Base-by-base conservation (phyloP, 108 stramenopile species). In the Conticribra weissflogii region DNA sequence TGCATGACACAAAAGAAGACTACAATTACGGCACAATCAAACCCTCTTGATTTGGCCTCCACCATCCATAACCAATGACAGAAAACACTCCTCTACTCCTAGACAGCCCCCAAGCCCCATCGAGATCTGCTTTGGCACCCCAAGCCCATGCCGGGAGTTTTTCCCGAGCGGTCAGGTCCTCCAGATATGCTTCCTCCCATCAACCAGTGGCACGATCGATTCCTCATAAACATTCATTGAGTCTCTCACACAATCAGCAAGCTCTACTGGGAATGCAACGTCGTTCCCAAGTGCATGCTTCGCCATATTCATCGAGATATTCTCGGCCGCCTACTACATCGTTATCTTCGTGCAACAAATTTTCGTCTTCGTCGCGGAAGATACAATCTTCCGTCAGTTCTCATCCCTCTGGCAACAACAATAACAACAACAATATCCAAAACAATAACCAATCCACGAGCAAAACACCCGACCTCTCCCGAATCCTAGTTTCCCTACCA, bases 41-140 rank as follows among this genome's bases (percentile, higher is more conserved):
- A n/a, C n/a, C n/a, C n/a, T 63, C n/a, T 63, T 48, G 48, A 3
- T 28, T 5, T 19, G 25, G 3, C 62, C 46, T 3, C 2, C 28
- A 49, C 62, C 50, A 3, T 48, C 46, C 23, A n/a, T n/a, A n/a
- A n/a, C n/a, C n/a, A n/a, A n/a, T n/a, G 36, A 41, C 36, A 41
- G 63, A 63, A 63, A 48, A 45, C 7, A 63, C 63, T 2, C 63
- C 63, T 22, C 48, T 63, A 2, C 63, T 63, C 23, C 22, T 25
- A 7, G 63, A 63, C 30, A 63, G 48, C 45, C 63, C 2, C 22
- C 33, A 47, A 28, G 23, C 63, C 3, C 45, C 47, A 2, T 22
- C 2, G 63, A 19, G 16, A 17, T 32, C 33, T 21, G 45, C 47
- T 9, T 48, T 36, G 16, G 3, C 45, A 27, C 47, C 41, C 19